Conservation (phyloP, 2,329 filamentous ascomycete species). For the Escovopsis sp. region DNA sequence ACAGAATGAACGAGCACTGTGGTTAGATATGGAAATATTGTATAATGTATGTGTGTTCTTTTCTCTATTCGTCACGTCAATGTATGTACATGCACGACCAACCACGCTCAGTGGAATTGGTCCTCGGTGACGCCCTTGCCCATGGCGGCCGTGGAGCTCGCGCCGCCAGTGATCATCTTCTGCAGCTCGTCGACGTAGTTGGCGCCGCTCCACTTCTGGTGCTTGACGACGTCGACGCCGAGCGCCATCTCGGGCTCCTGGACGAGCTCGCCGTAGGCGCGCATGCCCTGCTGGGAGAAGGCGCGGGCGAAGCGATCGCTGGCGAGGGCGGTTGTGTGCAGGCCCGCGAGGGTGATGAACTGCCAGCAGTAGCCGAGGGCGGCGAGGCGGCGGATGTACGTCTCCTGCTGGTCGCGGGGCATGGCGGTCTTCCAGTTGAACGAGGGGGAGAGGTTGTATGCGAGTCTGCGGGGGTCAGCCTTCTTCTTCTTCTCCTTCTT, state of each 20-base stretch:
- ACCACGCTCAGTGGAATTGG: conserved; percentile 46
- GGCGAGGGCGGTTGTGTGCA: conserved; percentile 91
- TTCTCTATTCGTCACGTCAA: too few species aligned
- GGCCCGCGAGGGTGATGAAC: conserved; percentile 96
- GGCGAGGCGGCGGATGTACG: conserved; percentile 84
- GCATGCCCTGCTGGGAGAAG: conserved; percentile 74
- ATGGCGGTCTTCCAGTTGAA: conserved; percentile 99
- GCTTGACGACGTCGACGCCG: conserved; percentile 87
- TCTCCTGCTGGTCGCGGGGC: conserved; percentile 83
- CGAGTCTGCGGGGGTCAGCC: conserved; percentile 43
- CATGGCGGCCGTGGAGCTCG: conserved; percentile 89
- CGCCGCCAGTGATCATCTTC: conserved; percentile 93
- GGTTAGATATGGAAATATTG: too few species aligned
- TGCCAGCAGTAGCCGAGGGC: conserved; percentile 96
- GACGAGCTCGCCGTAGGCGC: conserved; percentile 90
- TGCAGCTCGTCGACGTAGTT: conserved; percentile 88
- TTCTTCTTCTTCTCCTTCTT: not conserved
- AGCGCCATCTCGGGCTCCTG: conserved; percentile 94
- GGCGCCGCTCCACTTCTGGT: conserved; percentile 97
- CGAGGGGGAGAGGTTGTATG: conserved; percentile 95
- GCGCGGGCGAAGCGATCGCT: conserved; percentile 76
- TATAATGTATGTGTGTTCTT: too few species aligned
- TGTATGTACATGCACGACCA: too few species aligned
- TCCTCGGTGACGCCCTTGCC: conserved; percentile 96
- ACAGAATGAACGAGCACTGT: too few species aligned